A percentile compares a stretch with the other conserved stretches of the same genome.
Evolutionary conservation across 2,329 filamentous ascomycete species (phyloP).

Genomic region (Fusarium hainanense): DNA sequence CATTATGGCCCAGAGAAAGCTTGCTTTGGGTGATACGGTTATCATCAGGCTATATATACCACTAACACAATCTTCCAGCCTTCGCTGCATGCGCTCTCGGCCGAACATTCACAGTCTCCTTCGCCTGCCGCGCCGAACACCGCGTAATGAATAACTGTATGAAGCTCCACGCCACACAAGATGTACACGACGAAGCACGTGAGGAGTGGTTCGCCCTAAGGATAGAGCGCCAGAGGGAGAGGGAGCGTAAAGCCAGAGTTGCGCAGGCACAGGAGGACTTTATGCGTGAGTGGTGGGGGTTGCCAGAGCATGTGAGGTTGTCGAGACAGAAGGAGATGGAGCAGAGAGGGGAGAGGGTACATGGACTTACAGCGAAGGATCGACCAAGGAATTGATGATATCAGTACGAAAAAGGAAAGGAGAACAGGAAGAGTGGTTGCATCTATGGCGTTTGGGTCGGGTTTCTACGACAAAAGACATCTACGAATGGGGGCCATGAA

Average conservation of each 20-base stretch:
- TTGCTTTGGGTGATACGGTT: background rate
- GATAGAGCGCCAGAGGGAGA: slow-evolving; percentile 74
- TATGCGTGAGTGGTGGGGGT: slow-evolving; percentile 74
- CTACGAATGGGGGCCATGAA: slow-evolving; percentile 34
- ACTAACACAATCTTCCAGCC: slow-evolving; percentile 61
- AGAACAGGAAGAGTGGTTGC: slow-evolving; percentile 15
- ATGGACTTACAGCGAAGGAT: slow-evolving; percentile 59
- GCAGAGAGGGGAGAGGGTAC: slow-evolving; percentile 63
- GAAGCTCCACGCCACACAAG: slow-evolving; percentile 84
- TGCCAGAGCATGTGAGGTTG: slow-evolving; percentile 67
- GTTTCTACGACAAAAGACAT: slow-evolving; percentile 24
- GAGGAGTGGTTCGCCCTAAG: slow-evolving; percentile 92
- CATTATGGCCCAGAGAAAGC: background rate
- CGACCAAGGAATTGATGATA: slow-evolving; percentile 31
- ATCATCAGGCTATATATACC: background rate
- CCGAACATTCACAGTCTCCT: slow-evolving; percentile 88
- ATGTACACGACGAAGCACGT: slow-evolving; percentile 86
- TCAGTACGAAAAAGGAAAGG: background rate
- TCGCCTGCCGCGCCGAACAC: slow-evolving; percentile 83
- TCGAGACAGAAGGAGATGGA: slow-evolving; percentile 61
- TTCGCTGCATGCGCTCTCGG: slow-evolving; percentile 91
- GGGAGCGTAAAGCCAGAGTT: slow-evolving; percentile 71
- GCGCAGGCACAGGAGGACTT: slow-evolving; percentile 73
- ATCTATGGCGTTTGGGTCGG: slow-evolving; percentile 41
- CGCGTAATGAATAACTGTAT: slow-evolving; percentile 95